Base-by-base conservation (phyloP, 1,139 yeast species). In the Diutina mesorugosa region DNA sequence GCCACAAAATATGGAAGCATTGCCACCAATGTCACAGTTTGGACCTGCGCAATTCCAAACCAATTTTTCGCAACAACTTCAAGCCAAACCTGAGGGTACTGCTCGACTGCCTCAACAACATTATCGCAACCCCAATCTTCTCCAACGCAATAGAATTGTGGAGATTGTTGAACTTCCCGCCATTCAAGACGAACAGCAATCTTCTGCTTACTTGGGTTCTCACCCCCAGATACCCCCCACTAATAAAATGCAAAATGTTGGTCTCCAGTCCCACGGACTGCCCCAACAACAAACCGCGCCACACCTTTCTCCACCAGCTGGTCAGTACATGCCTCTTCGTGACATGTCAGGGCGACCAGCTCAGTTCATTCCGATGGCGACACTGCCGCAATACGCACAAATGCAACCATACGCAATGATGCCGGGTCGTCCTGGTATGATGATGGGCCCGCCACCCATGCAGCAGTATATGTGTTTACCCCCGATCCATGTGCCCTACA, bases 381-480 rank as follows among this genome's bases (percentile, higher is more conserved):
- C 45, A 30, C 55, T 53, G 55, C 58, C 50, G n/a, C 60, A 55
- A 21, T 58, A 56, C 35, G 56, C 59, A 6, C 58, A 57, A 12
- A 52, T 57, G 56, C 52, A 54, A 26, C 38, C 56, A 55, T 58
- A 56, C 56, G 47, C 48, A 4, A 32, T 32, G 53, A 16, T 32
- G 41, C 53, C 32, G 7, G 35, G 21, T 12, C 35, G 51, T 26
- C 35, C 51, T 6, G 51, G 51, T 4, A 16, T 48, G 38, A 14
- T 29, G 38, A 48, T 48, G 51, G 38, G 18, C 7, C 51, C 51
- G 6, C 53, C 45, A 5, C 53, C 51, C 7, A 32, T 50, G 45
- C 53, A 26, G 7, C 41, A 30, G 12, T 50, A n/a, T 10, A 50
- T 50, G 53, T 16, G n/a, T 1, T n/a, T 50, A 8, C 53, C 53